Base-by-base conservation (phyloP, 306 rosid genomes). In the Vigna reflexopilosa region DNA sequence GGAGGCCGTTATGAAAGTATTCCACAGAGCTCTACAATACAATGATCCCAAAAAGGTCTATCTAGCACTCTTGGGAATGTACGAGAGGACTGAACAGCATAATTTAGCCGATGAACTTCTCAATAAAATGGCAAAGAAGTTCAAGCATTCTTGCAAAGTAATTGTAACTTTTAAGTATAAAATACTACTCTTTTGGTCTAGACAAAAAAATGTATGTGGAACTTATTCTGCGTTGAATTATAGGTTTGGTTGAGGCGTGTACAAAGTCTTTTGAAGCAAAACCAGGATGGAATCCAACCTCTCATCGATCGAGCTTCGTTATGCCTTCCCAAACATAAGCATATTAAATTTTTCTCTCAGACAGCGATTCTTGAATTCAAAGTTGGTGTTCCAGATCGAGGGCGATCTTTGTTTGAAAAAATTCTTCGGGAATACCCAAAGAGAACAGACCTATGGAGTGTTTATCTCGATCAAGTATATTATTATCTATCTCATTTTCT, bases 91-190 rank as follows among this genome's bases (percentile, higher is more conserved):
- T 0, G 94, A 88, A 82, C 93, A 88, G 65, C 83, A 86, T 85
- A 75, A 78, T 80, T 75, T 95, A 71, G 96, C 93, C 6, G 87
- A 87, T 76, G 97, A 93, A 57, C 98, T 95, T 72, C 81, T 89
- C 65, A 88, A 71, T 26, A 91, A 86, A 81, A 95, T 95, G 94
- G 83, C 89, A 66, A 95, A 89, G 90, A 93, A 86, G 83, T 95
- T 91, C 87, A 95, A 93, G 89, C 89, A 78, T 77, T 95, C 99
- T 15, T 91, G 98, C 98, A 87, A 95, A 91, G 98, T 92, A 92
- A 20, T 74, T 45, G 32, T 26, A 50, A 51, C 80, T 67, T 72
- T 45, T 17, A 48, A 13, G 54, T 22, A 55, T 70, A 49, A 77
- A 67, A 34, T 65, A 30, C 28, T 48, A 48, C 17, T 49, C 58